phyloP scores from a whole-genome alignment of 768 basidiomycete genomes.

The Leccinum broughii region DNA sequence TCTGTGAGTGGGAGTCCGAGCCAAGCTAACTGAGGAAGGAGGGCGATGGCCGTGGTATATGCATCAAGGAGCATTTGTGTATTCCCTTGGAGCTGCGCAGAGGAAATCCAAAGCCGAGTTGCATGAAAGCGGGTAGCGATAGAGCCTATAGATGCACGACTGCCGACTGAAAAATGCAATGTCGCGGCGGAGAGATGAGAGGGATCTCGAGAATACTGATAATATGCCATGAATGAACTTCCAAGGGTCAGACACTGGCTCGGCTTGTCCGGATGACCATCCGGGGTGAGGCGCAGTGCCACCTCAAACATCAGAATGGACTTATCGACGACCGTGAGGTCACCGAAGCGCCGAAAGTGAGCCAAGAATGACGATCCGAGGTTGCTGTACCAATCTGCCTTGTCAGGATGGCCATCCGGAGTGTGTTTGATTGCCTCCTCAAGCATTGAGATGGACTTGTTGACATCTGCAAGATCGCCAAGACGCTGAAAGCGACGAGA shows the following conservation, averaged over 20 bases:
- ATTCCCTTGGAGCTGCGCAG: background rate
- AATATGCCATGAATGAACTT: background rate
- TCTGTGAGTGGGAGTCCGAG: background rate
- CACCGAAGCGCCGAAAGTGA: no score
- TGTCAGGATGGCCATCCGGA: no score
- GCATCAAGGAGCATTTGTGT: background rate
- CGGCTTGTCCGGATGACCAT: background rate
- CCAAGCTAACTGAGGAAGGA: background rate
- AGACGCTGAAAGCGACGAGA: no score
- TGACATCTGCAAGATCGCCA: no score
- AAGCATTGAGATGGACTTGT: no score
- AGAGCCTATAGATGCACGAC: background rate
- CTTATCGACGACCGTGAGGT: no score
- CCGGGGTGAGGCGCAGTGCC: background rate
- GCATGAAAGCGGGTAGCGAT: background rate
- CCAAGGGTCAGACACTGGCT: background rate
- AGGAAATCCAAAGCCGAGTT: background rate
- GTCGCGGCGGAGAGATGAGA: background rate
- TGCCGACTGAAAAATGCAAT: background rate
- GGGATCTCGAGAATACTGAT: background rate
- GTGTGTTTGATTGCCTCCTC: no score
- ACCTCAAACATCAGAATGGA: background rate
- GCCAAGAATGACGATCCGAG: no score
- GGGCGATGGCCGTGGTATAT: background rate
- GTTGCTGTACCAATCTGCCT: no score